Base-by-base conservation (phyloP, 2,329 filamentous ascomycete species). In the Trichophyton simii region DNA sequence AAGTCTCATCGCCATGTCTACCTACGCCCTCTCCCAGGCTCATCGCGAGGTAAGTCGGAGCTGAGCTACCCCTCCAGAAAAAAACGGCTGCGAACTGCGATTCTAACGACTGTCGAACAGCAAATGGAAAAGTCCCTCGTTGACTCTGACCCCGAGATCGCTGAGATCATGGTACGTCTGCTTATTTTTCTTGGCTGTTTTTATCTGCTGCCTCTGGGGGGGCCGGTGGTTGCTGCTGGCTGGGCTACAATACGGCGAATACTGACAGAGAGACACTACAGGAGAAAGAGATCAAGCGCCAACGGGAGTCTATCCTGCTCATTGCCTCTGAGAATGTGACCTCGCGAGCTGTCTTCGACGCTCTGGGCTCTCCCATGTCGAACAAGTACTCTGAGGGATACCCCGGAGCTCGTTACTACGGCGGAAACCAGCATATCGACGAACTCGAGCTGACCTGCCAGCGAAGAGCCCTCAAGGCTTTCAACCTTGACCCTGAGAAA, bases 331-430 rank as follows among this genome's bases (percentile, higher is more conserved):
- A 99, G 82, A 99, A 99, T 82, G 91, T 99, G 79, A 99, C 94
- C 63, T 99, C 94, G 65, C 91, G 91, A 70, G 91, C 94, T 71
- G 94, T 99, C 72, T 96, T 96, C 80, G 91, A 99, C 80, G 94
- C 94, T 64, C 86, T 99, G 67, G 94, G 94, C 72, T 91, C 87
- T 63, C 87, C 88, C 76, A 95, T 94, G 88, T 90, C 89, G 78
- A 96, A 99, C 85, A 99, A 99, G 82, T 99, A 99, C 84, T 96
- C 91, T 18, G 94, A 99, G 82, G 94, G 94, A 67, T 96, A 96
- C 77, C 94, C 94, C 68, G 94, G 94, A 75, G 94, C 94, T 70
- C 87, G 94, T 78, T 99, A 99, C 84, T 99, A 99, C 73, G 94
- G 94, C 73, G 94, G 94, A 73, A 99, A 99, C 82, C 88, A 99